These are phyloP conservation scores for Elsinoe australis DNA, from an alignment of 2,329 filamentous ascomycete species.

Conservation along the genomic window DNA sequence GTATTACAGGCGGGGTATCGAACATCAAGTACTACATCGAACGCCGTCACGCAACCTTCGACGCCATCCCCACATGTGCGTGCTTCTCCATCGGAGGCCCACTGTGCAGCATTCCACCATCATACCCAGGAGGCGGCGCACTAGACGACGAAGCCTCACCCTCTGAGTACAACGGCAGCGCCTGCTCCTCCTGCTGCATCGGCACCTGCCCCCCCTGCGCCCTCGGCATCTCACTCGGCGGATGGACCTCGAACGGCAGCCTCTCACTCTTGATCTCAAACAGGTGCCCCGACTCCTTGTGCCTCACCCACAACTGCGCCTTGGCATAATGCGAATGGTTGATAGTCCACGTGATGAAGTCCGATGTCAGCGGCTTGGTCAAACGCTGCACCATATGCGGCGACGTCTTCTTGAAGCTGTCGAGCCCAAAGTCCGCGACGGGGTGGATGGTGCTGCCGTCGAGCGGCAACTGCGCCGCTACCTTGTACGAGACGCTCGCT, in stretches of 20 bases:
- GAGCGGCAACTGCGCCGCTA: not conserved
- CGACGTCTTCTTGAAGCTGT: not conserved
- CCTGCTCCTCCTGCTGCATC: not conserved
- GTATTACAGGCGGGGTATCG: too few relatives aligned
- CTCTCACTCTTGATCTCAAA: constrained; percentile 14
- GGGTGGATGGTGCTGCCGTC: not conserved
- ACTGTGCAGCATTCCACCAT: not conserved
- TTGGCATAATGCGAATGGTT: constrained; percentile 9
- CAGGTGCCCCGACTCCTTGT: constrained; percentile 13
- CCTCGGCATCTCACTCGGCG: not conserved
- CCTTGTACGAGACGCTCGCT: not conserved
- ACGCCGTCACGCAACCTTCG: constrained; percentile 1
- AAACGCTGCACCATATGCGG: too few relatives aligned
- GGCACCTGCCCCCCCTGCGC: not conserved
- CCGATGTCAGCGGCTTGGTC: not conserved
- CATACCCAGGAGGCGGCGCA: not conserved
- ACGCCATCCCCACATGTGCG: constrained; percentile 1
- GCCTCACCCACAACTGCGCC: not conserved
- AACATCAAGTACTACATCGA: too few relatives aligned
- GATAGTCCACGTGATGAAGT: constrained; percentile 14
- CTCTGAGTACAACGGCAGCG: constrained; percentile 2
- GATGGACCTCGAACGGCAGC: not conserved
- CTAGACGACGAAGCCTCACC: not conserved
- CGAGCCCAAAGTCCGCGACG: constrained; percentile 4
- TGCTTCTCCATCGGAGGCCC: constrained; percentile 1